Evolutionary conservation across 345 rosid genomes (phyloP), one percentile per base, ranked within the genome.

Genomic region (Excoecaria agallocha): DNA sequence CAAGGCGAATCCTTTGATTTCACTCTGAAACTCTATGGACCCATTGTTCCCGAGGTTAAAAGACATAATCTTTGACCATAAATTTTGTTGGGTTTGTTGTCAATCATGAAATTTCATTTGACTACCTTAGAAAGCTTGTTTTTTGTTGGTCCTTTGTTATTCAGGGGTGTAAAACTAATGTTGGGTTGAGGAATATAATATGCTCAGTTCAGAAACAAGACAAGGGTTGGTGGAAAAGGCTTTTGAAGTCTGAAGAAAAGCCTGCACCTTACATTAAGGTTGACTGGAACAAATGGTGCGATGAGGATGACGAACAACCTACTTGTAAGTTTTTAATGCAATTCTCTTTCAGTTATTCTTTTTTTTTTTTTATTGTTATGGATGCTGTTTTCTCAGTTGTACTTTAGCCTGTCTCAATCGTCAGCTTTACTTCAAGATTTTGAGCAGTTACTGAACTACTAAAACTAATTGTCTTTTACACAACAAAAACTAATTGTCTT

Each of bases 251-350:
- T 1, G 97, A 90, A 77, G 94, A 82, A 81, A 95, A 93, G 76
- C 97, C 99, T 39, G 99, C 99, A 8, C 99, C 99, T 73, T 95
- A 95, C 85, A 88, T 95, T 57, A 95, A 93, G 88, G 98, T 95
- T 62, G 98, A 95, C 81, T 95, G 98, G 98, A 95, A 93, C 77
- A 95, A 85, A 81, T 95, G 99, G 99, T 90, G 96, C 16, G 99
- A 95, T 69, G 99, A 95, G 82, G 98, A 95, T 65, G 98, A 92
- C 19, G 94, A 88, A 68, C 87, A 86, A 66, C 67, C 80, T 48
- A 52, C 72, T 71, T 86, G 97, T 95, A 86, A 90, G 97, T 84
- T 79, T 11, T 39, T 45, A 12, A 54, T 75, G 20, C 37, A 35
- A 9, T 37, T 51, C 30, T 49, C 19, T 50, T 71, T 24, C n/a